A percentile compares a stretch with the other conserved stretches of the same genome.
Evolutionary conservation across 371 early-diverging fungal species (phyloP).

Genomic region (Rhizopus sp.): DNA sequence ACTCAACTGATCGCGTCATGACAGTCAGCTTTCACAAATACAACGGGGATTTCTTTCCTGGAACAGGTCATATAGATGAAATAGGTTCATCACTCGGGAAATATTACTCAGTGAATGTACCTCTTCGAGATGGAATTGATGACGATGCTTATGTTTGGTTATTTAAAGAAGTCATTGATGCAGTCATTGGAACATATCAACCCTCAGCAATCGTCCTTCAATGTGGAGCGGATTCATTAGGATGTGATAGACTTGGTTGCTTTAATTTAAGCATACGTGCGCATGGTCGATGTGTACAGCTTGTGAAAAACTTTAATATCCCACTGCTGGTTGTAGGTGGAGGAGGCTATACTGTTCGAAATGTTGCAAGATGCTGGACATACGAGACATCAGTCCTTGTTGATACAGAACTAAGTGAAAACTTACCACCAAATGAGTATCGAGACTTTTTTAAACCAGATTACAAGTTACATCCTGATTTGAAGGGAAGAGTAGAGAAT

Average conservation of each 20-base stretch:
- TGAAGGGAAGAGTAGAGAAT: conserved; percentile 82
- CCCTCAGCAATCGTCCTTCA: conserved; percentile 91
- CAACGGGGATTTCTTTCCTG: conserved; percentile 93
- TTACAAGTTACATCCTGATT: conserved; percentile 80
- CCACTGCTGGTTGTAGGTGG: conserved; percentile 91
- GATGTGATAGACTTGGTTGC: conserved; percentile 87
- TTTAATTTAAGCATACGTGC: conserved; percentile 91
- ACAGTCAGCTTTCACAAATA: conserved; percentile 95
- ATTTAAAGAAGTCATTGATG: conserved; percentile 83
- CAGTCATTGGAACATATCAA: conserved; percentile 75
- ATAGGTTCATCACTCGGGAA: conserved; percentile 78
- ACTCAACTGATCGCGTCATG: conserved; percentile 88
- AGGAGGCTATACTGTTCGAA: conserved; percentile 94
- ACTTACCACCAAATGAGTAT: conserved; percentile 76
- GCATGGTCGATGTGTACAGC: conserved; percentile 89
- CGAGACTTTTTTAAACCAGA: conserved; percentile 85
- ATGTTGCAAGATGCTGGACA: conserved; percentile 94
- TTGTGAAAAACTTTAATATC: conserved; percentile 80
- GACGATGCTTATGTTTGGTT: conserved; percentile 82
- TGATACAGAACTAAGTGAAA: conserved; percentile 74
- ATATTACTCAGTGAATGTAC: conserved; percentile 89
- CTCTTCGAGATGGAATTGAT: conserved; percentile 89
- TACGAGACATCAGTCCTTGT: conserved; percentile 91
- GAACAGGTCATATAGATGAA: conserved; percentile 87
- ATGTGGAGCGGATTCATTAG: conserved; percentile 96